Evolutionary conservation across 306 rosid genomes (phyloP).

Genomic region (Gastrolobium bilobum): DNA sequence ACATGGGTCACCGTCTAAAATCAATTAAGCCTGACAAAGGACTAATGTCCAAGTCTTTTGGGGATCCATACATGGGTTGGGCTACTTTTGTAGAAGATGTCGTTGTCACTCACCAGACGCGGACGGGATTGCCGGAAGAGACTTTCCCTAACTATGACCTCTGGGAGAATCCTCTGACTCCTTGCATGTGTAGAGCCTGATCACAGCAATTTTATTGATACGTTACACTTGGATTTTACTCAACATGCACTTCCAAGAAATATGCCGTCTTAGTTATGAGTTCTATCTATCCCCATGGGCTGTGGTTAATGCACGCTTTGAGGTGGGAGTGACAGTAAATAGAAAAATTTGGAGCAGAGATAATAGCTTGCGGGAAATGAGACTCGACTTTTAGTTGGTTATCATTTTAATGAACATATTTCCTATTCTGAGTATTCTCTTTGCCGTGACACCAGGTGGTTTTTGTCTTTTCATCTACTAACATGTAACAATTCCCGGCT

Average conservation of each 20-base stretch:
- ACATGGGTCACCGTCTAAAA: conserved; percentile 92
- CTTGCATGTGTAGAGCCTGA: conserved; percentile 98
- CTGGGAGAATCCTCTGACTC: conserved; percentile 97
- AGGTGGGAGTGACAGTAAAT: conserved; percentile 48
- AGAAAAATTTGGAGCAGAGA: conserved; percentile 43
- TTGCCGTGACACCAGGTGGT: conserved; percentile 45
- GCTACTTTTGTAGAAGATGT: conserved; percentile 94
- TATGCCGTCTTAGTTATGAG: conserved; percentile 42
- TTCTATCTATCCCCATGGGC: conserved; percentile 30
- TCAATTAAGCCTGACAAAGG: conserved; percentile 99
- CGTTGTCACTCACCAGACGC: conserved; percentile 84
- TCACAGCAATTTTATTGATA: conserved; percentile 42
- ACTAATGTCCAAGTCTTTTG: conserved; percentile 96
- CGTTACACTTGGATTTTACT: conserved; percentile 39
- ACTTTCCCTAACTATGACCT: conserved; percentile 96
- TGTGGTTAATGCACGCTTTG: conserved; percentile 31
- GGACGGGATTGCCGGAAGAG: conserved; percentile 92
- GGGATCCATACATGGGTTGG: conserved; percentile 99
- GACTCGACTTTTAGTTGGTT: conserved; percentile 41
- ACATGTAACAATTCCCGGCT: conserved; percentile 48
- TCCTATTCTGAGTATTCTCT: conserved; percentile 50
- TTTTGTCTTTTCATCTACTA: conserved; percentile 47
- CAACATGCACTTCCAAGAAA: conserved; percentile 40
- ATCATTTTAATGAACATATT: conserved; percentile 50
- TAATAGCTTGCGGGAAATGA: conserved; percentile 51